phyloP scores from a whole-genome alignment of 345 rosid genomes.

The Populus tremula region DNA sequence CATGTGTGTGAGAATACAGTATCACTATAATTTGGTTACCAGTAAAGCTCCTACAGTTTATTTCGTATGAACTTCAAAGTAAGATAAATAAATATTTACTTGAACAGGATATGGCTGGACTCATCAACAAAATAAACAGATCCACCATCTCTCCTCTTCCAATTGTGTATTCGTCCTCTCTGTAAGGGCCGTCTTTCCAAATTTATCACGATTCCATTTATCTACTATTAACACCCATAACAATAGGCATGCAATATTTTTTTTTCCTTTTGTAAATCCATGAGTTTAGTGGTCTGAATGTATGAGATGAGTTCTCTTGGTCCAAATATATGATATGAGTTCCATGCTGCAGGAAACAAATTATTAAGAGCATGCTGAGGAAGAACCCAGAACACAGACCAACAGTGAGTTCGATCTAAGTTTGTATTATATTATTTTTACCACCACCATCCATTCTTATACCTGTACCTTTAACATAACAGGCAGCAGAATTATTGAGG shows the following conservation, averaged over 20 bases:
- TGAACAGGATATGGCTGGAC: slow-evolving; percentile 82
- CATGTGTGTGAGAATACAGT: background rate
- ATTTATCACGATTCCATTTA: background rate
- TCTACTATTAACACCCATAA: background rate
- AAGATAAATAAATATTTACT: slow-evolving; percentile 7
- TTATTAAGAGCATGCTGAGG: slow-evolving; percentile 86
- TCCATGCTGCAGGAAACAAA: slow-evolving; percentile 65
- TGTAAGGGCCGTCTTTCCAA: slow-evolving; percentile 51
- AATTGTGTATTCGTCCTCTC: slow-evolving; percentile 70
- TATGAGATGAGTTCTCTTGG: background rate
- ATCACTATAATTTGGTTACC: background rate
- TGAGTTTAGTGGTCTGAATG: background rate
- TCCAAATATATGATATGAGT: slow-evolving; percentile 11
- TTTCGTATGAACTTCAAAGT: slow-evolving; percentile 1
- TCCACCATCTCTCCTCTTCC: slow-evolving; percentile 89
- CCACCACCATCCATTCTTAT: slow-evolving; percentile 13
- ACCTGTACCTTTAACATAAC: slow-evolving; percentile 16
- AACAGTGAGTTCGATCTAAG: slow-evolving; percentile 48
- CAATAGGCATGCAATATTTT: background rate
- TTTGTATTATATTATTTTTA: slow-evolving; percentile 11
- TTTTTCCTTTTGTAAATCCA: background rate
- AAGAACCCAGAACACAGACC: slow-evolving; percentile 80
- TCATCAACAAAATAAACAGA: slow-evolving; percentile 88
- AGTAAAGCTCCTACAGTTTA: background rate
- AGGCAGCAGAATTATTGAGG: slow-evolving; percentile 93